Evolutionary conservation across 352 stramenopile genomes (phyloP).

Genomic region (Pythium brassicae): DNA sequence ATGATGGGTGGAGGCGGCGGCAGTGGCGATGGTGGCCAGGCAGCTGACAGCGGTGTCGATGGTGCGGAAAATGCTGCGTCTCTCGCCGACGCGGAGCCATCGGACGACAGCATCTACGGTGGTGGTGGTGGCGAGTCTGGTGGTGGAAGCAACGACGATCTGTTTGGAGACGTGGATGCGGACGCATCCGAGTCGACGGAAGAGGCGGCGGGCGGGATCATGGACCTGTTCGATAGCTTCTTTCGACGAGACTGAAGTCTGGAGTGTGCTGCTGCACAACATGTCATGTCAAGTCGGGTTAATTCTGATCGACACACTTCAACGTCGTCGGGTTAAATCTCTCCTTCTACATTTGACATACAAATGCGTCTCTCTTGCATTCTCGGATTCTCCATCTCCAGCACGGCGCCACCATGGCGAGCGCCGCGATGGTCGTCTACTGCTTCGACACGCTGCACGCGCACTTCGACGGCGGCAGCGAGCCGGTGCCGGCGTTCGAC

Average conservation of each 20-base stretch:
- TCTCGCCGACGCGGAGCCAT: slow-evolving; percentile 20
- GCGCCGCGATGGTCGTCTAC: slow-evolving; percentile 76
- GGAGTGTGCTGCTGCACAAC: too few relatives aligned
- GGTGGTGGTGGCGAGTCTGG: slow-evolving; percentile 5
- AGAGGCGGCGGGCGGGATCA: slow-evolving; percentile 30
- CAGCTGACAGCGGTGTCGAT: slow-evolving; percentile 10
- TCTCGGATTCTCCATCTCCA: not conserved
- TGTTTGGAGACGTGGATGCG: slow-evolving; percentile 17
- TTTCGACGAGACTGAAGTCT: slow-evolving; percentile 34
- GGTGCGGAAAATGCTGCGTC: slow-evolving; percentile 20
- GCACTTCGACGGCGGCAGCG: slow-evolving; percentile 49
- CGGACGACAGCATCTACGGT: slow-evolving; percentile 54
- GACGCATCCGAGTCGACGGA: slow-evolving; percentile 8
- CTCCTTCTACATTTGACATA: too few relatives aligned
- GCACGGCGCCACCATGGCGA: slow-evolving; percentile 45
- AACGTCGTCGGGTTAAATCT: too few relatives aligned
- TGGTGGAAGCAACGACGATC: slow-evolving; percentile 11
- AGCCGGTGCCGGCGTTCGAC: slow-evolving; percentile 54
- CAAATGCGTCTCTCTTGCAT: too few relatives aligned
- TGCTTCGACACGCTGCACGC: slow-evolving; percentile 81
- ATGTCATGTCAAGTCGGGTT: too few relatives aligned
- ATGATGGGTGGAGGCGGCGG: slow-evolving; percentile 58
- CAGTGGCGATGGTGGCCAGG: slow-evolving; percentile 11
- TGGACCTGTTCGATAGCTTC: slow-evolving; percentile 58
- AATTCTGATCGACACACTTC: too few relatives aligned